Conservation (phyloP, 2,329 filamentous ascomycete genomes). For the Ophioceras dolichostomum region DNA sequence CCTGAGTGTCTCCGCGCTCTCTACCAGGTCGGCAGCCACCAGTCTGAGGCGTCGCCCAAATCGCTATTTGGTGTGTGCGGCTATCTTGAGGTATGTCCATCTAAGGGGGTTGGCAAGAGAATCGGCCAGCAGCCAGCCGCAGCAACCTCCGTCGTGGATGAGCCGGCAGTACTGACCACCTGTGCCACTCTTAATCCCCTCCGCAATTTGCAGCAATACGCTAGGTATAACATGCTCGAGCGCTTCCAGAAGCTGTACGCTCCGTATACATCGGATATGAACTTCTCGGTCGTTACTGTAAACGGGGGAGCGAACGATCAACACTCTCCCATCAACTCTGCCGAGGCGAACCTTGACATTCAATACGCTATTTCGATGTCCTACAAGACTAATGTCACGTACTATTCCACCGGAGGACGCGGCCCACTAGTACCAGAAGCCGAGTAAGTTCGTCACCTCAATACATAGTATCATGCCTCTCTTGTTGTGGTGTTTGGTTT, state of each 20-base stretch:
- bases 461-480: too few relatives aligned
- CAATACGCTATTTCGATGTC: constrained; percentile 32
- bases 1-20: constrained; percentile 30
- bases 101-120: too few relatives aligned
- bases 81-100: constrained; percentile 21
- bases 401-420: constrained; percentile 30
- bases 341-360: constrained; percentile 34
- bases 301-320: constrained; percentile 33
- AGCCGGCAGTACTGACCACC: too few relatives aligned
- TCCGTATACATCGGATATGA: constrained; percentile 5
- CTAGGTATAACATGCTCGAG: constrained; percentile 27
- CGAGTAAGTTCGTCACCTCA: constrained; percentile 10
- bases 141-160: too few relatives aligned
- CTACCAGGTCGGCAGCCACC: constrained; percentile 30
- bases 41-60: constrained; percentile 43
- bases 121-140: too few relatives aligned
- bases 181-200: constrained; percentile 16
- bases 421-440: constrained; percentile 12
- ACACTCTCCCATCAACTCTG: constrained; percentile 14
- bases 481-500: too few relatives aligned
- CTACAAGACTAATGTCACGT: constrained; percentile 29
- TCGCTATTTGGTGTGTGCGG: constrained; percentile 51
- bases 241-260: constrained; percentile 15
- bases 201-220: constrained; percentile 34
- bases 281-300: constrained; percentile 24